Conservation (phyloP, 2,329 filamentous ascomycete species). For the Neopestalotiopsis clavispora region DNA sequence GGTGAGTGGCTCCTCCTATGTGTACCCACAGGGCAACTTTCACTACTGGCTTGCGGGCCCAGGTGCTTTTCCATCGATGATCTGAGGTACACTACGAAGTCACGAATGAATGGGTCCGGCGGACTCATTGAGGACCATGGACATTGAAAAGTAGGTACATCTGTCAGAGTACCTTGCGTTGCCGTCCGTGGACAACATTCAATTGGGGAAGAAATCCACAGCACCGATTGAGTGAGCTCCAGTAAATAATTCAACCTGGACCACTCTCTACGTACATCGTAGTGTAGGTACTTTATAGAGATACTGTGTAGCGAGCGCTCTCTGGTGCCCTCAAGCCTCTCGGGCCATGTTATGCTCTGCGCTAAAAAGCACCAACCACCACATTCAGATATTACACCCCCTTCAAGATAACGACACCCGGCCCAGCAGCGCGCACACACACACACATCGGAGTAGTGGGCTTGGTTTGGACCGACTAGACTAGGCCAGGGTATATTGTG, state of each 20-base stretch:
- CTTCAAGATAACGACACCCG: neutral
- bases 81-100: neutral
- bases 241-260: too few relatives aligned
- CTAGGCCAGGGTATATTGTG: neutral
- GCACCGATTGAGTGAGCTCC: too few relatives aligned
- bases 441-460: slow-evolving; percentile 12
- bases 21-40: neutral
- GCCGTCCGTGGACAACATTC: too few relatives aligned
- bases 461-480: slow-evolving; percentile 7
- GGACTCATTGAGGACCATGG: too few relatives aligned
- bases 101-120: neutral
- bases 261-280: too few relatives aligned
- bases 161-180: neutral
- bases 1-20: neutral
- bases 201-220: too few relatives aligned
- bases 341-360: neutral
- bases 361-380: neutral
- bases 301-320: too few relatives aligned
- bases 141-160: neutral
- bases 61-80: neutral
- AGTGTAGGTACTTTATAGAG: too few relatives aligned
- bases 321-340: neutral
- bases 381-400: neutral
- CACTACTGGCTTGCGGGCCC: neutral
- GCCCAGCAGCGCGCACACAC: neutral